Conservation (phyloP, 768 basidiomycete species). For the Steccherinum ochraceum region DNA sequence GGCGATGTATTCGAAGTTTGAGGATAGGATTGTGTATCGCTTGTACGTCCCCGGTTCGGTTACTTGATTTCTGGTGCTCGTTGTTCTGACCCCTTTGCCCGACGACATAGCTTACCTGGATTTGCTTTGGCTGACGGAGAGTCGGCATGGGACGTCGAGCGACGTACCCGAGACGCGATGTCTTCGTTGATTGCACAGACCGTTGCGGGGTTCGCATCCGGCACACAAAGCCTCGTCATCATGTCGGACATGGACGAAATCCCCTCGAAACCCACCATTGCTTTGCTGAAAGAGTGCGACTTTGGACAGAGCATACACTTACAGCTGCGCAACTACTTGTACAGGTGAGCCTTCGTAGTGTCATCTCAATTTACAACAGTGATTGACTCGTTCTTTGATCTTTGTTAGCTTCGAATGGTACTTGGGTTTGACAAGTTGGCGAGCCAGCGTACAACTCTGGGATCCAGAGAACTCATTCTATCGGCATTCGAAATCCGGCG, state of each 20-base stretch:
- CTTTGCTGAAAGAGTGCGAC: conserved; percentile 46
- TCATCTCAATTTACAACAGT: too few relatives aligned
- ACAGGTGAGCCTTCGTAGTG: conserved; percentile 40
- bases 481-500: conserved; percentile 41
- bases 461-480: conserved; percentile 32
- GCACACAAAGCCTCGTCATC: conserved; percentile 37
- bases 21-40: conserved; percentile 45
- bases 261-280: conserved; percentile 44
- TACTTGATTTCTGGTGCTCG: not conserved
- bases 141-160: conserved; percentile 46
- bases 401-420: conserved; percentile 41
- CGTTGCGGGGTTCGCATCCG: conserved; percentile 20
- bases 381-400: not conserved
- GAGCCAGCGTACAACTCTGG: conserved; percentile 48
- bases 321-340: conserved; percentile 54
- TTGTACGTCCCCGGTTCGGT: conserved; percentile 19
- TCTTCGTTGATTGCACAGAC: conserved; percentile 34
- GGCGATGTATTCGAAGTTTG: conserved; percentile 40
- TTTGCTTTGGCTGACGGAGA: conserved; percentile 34
- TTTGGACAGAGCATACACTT: conserved; percentile 50
- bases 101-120: conserved; percentile 17
- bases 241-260: conserved; percentile 65
- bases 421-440: conserved; percentile 47
- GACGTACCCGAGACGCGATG: conserved; percentile 43
- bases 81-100: conserved; percentile 13